Percentiles rank a stretch among this genome's conserved stretches.
phyloP scores from a whole-genome alignment of 148 eudicot genomes.

The Fagopyrum tataricum region DNA sequence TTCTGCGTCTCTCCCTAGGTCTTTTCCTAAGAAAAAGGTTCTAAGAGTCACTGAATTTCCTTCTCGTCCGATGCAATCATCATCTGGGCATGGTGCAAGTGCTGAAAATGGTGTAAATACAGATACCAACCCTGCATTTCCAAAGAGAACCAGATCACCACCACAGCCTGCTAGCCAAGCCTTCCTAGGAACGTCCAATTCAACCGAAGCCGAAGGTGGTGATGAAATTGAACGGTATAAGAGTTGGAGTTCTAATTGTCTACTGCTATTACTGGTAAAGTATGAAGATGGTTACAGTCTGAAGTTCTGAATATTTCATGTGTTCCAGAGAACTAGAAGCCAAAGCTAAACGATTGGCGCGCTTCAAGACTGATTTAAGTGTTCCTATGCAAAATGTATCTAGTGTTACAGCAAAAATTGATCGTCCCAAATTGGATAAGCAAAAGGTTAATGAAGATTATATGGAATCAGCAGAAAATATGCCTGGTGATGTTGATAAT shows the following conservation, averaged over 20 bases:
- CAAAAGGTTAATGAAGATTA: slow-evolving; percentile 26
- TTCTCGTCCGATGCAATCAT: slow-evolving; percentile 17
- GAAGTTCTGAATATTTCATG: slow-evolving; percentile 7
- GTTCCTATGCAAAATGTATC: slow-evolving; percentile 30
- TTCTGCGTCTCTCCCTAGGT: slow-evolving; percentile 42
- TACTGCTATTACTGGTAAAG: not conserved
- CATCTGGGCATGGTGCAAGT: slow-evolving; percentile 26
- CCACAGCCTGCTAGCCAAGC: slow-evolving; percentile 37
- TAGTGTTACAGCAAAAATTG: slow-evolving; percentile 25
- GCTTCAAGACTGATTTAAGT: slow-evolving; percentile 72
- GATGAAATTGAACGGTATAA: slow-evolving; percentile 40
- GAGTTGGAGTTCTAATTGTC: not conserved
- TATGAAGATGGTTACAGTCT: slow-evolving; percentile 14
- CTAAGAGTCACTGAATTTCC: slow-evolving; percentile 18
- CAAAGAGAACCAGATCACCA: slow-evolving; percentile 73
- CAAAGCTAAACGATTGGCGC: slow-evolving; percentile 86
- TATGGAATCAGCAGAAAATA: slow-evolving; percentile 34
- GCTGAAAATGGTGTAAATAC: slow-evolving; percentile 26
- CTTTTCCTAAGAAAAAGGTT: slow-evolving; percentile 22
- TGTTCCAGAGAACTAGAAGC: slow-evolving; percentile 75
- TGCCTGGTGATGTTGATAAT: slow-evolving; percentile 38
- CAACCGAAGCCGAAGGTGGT: slow-evolving; percentile 38
- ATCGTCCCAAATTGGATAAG: slow-evolving; percentile 27
- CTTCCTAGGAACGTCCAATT: slow-evolving; percentile 24
- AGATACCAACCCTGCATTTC: slow-evolving; percentile 29